Percentiles rank a stretch among this genome's conserved stretches.
Evolutionary conservation across 805 yeast genomes (phyloP).

Genomic region (Lachancea lanzarotensis): DNA sequence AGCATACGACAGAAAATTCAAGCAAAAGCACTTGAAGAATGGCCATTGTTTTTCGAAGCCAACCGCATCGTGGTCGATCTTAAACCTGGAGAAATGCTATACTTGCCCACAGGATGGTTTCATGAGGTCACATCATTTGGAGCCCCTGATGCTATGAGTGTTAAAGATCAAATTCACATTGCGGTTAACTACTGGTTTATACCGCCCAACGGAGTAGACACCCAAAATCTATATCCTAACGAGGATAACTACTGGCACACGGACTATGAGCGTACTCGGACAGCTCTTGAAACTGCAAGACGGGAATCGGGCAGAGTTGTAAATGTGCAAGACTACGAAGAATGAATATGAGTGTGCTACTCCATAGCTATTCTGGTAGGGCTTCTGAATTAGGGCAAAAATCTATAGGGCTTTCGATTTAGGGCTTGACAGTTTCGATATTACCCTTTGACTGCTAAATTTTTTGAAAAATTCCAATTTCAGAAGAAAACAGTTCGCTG

Average conservation of each 20-base stretch:
- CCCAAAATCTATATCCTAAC: constrained; percentile 34
- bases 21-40: constrained; percentile 36
- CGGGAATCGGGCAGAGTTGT: neutral
- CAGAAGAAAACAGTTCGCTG: neutral
- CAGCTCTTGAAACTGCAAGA: constrained; percentile 25
- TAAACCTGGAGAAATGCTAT: constrained; percentile 59
- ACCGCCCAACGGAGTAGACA: constrained; percentile 44
- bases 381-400: constrained; percentile 1
- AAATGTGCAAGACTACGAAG: no score
- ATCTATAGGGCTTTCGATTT: neutral
- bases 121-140: constrained; percentile 72
- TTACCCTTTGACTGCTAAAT: neutral
- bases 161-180: constrained; percentile 38
- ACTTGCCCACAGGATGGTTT: constrained; percentile 75
- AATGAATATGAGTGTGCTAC: no score
- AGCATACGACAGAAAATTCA: constrained; percentile 26
- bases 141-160: constrained; percentile 15
- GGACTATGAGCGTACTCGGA: constrained; percentile 43
- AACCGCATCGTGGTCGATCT: constrained; percentile 42
- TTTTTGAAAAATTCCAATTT: neutral
- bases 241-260: constrained; percentile 47
- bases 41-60: constrained; percentile 43
- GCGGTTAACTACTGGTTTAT: constrained; percentile 73
- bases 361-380: neutral
- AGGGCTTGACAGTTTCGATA: neutral